Conservation (phyloP, 495 filamentous ascomycete genomes). For the Aspergillus indologenus region DNA sequence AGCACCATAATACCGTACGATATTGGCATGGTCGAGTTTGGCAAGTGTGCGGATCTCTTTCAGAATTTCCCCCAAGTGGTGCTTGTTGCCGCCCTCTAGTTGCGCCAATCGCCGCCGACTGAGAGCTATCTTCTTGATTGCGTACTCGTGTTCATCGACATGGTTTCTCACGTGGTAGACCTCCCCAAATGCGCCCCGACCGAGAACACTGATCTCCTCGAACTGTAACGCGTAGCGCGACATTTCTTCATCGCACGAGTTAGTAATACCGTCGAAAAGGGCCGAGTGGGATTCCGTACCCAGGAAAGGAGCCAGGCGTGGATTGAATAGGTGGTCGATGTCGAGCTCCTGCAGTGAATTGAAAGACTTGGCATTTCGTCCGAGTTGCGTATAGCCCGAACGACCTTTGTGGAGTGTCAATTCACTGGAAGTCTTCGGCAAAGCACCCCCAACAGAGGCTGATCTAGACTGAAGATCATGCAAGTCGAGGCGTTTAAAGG, state of each 20-base stretch:
- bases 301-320: constrained; percentile 15
- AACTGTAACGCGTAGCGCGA: constrained; percentile 47
- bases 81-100: constrained; percentile 43
- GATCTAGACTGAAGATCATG: too few species aligned
- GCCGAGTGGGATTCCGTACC: constrained; percentile 31
- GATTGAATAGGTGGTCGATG: background rate
- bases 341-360: constrained; percentile 5
- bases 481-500: too few species aligned
- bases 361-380: background rate
- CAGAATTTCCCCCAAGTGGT: constrained; percentile 49
- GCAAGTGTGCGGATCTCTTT: constrained; percentile 54
- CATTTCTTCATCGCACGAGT: constrained; percentile 18
- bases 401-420: constrained; percentile 21
- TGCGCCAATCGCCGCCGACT: constrained; percentile 45
- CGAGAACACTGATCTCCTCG: constrained; percentile 41
- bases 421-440: constrained; percentile 14
- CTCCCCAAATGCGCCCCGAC: constrained; percentile 52
- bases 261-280: constrained; percentile 27
- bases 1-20: constrained; percentile 53
- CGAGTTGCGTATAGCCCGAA: constrained; percentile 14
- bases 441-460: too few species aligned
- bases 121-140: constrained; percentile 53
- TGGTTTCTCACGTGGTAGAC: constrained; percentile 52
- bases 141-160: constrained; percentile 51
- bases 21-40: constrained; percentile 51